A percentile compares a stretch with the other conserved stretches of the same genome.
Evolutionary conservation across 345 rosid species (phyloP).

Genomic region (Euphorbia peplus): DNA sequence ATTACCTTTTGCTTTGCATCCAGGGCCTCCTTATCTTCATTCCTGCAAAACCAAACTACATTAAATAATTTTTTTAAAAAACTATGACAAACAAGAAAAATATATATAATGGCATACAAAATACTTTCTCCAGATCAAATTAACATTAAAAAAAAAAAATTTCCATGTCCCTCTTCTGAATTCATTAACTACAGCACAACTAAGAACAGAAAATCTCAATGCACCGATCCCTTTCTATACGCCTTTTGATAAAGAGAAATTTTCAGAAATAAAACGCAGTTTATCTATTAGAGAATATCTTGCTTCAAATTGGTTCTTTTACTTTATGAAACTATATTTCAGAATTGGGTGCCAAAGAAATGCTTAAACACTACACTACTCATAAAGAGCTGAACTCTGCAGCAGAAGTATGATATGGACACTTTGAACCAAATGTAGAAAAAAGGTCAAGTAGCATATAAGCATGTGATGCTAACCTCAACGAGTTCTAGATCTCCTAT

Average conservation of each 20-base stretch:
- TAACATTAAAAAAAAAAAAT: too few species aligned
- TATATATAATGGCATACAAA: not conserved
- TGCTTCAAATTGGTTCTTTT: not conserved
- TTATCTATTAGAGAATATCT: not conserved
- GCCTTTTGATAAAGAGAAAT: not conserved
- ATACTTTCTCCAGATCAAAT: too few species aligned
- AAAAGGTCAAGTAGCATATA: slow-evolving; percentile 8
- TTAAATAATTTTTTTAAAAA: not conserved
- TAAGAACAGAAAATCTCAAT: too few species aligned
- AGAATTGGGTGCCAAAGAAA: not conserved
- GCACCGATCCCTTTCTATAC: not conserved
- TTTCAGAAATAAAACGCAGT: not conserved
- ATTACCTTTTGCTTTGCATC: slow-evolving; percentile 73
- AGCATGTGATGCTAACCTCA: slow-evolving; percentile 43
- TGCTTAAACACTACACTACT: not conserved
- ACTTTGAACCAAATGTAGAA: slow-evolving; percentile 4
- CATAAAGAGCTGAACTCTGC: too few species aligned
- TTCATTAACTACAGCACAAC: too few species aligned
- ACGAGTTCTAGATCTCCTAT: slow-evolving; percentile 42
- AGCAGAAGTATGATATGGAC: too few species aligned
- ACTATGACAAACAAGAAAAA: not conserved
- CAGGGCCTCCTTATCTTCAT: slow-evolving; percentile 74
- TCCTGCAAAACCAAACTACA: slow-evolving; percentile 40
- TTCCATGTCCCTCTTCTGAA: too few species aligned
- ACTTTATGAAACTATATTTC: not conserved